phyloP scores from a whole-genome alignment of 2,329 filamentous ascomycete genomes.

The Stagonosporopsis rhizophila region DNA sequence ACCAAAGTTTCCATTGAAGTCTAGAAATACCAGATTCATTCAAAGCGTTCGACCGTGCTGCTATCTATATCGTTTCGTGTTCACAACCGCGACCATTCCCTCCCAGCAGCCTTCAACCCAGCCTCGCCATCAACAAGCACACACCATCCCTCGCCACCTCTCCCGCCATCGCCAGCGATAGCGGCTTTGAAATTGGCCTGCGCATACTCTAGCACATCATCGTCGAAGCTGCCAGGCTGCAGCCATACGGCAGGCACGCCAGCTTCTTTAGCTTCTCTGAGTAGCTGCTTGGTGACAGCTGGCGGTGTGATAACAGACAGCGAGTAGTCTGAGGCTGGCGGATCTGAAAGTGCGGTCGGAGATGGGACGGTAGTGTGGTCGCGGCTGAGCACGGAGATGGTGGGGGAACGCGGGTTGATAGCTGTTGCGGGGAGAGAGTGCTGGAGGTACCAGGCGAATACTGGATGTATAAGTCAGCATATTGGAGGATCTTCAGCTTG shows the following conservation, averaged over 20 bases:
- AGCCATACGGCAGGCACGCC: slow-evolving; percentile 69
- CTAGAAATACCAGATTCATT: too few species aligned
- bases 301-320: slow-evolving; percentile 91
- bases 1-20: too few species aligned
- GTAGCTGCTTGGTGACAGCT: slow-evolving; percentile 72
- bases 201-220: slow-evolving; percentile 75
- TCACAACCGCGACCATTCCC: slow-evolving; percentile 43
- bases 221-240: slow-evolving; percentile 88
- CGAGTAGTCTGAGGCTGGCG: slow-evolving; percentile 65
- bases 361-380: slow-evolving; percentile 70
- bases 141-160: slow-evolving; percentile 50
- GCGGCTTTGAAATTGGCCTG: slow-evolving; percentile 71
- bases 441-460: slow-evolving; percentile 86
- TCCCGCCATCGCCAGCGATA: slow-evolving; percentile 60
- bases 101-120: slow-evolving; percentile 43
- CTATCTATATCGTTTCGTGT: neutral
- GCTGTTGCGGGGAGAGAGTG: slow-evolving; percentile 80
- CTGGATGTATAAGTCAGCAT: slow-evolving; percentile 54
- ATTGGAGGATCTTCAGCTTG: neutral
- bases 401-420: slow-evolving; percentile 75
- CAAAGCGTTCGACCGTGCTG: neutral
- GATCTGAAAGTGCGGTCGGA: slow-evolving; percentile 66
- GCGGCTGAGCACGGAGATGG: slow-evolving; percentile 67
- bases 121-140: slow-evolving; percentile 52
- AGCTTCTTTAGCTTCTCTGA: slow-evolving; percentile 77